phyloP scores from a whole-genome alignment of 2,329 filamentous ascomycete species.

The Diatrype stigma region DNA sequence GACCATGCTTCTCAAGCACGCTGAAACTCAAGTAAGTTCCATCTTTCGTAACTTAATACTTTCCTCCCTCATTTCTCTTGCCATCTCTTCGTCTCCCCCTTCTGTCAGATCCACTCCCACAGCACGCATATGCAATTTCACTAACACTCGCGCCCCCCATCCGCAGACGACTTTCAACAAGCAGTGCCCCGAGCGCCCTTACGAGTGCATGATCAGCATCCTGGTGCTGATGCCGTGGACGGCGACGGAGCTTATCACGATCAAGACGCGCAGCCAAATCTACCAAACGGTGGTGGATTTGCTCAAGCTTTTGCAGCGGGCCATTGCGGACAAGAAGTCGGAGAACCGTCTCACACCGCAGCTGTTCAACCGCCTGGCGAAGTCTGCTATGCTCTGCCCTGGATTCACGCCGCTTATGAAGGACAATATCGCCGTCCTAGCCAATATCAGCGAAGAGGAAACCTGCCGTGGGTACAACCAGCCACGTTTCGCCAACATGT shows the following conservation, averaged over 20 bases:
- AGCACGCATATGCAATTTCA: not conserved
- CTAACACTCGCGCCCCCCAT: constrained; percentile 4
- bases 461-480: constrained; percentile 37
- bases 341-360: constrained; percentile 45
- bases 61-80: constrained; percentile 6
- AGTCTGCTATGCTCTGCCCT: constrained; percentile 51
- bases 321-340: constrained; percentile 36
- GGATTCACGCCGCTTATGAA: constrained; percentile 61
- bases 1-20: constrained; percentile 60
- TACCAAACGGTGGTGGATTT: constrained; percentile 48
- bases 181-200: constrained; percentile 60
- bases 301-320: constrained; percentile 39
- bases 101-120: too few species aligned
- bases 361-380: constrained; percentile 50
- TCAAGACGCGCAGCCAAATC: constrained; percentile 51
- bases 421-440: constrained; percentile 49
- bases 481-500: constrained; percentile 44
- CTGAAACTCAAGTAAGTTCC: constrained; percentile 47
- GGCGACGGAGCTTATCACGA: constrained; percentile 51
- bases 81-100: too few species aligned
- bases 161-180: constrained; percentile 54
- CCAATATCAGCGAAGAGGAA: constrained; percentile 31
- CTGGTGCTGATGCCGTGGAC: constrained; percentile 62
- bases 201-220: constrained; percentile 62
- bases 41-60: not conserved